A percentile compares a stretch with the other conserved stretches of the same genome.
Evolutionary conservation across 106 monocot species (phyloP).

Genomic region (Dendrobium officinale): DNA sequence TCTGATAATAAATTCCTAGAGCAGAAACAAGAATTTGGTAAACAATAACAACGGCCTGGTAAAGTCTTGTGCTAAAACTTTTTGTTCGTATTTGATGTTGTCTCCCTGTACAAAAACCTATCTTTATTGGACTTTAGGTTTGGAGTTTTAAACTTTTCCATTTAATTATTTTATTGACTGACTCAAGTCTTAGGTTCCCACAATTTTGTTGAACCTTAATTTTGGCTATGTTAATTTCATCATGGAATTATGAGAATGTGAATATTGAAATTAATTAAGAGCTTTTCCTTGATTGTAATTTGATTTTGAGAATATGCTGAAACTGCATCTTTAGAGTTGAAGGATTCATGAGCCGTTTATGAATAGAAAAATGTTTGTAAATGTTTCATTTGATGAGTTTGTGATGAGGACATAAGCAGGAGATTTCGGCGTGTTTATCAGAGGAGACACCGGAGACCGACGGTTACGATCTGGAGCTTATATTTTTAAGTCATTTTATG

Average conservation of each 20-base stretch:
- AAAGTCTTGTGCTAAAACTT: no score
- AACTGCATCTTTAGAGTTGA: background rate
- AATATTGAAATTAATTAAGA: background rate
- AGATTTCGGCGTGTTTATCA: no score
- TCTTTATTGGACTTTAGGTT: background rate
- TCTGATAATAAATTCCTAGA: background rate
- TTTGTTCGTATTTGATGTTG: no score
- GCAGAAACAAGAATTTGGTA: no score
- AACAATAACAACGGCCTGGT: no score
- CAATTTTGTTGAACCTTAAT: background rate
- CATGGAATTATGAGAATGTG: background rate
- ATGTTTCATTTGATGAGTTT: background rate
- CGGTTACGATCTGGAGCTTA: no score
- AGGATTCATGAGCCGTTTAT: background rate
- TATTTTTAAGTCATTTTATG: no score
- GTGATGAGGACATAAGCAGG: no score
- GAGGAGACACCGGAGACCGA: no score
- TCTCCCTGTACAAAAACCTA: background rate
- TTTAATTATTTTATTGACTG: background rate
- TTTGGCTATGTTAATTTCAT: background rate
- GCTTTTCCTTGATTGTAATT: background rate
- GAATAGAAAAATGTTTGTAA: background rate
- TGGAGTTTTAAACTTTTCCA: background rate
- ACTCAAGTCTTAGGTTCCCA: background rate
- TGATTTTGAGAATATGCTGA: background rate